Conservation (phyloP, 208 protist genomes). For the Acanthamoeba royreba region DNA sequence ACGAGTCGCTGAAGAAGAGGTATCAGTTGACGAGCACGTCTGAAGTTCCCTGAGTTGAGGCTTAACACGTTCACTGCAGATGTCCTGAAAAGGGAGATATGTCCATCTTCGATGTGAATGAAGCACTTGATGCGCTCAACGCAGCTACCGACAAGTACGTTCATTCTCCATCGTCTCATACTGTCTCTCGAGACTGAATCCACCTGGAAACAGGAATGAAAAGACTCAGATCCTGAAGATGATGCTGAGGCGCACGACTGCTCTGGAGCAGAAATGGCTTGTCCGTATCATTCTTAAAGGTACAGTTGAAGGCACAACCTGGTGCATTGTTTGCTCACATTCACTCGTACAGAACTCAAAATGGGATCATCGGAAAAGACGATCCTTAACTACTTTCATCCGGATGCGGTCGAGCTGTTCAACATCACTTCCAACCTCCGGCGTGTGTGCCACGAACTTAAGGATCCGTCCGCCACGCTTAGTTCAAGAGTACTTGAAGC, state of each 20-base stretch:
- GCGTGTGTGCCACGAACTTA: conserved; percentile 53
- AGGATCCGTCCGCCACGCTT: conserved; percentile 9
- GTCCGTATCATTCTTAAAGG: conserved; percentile 70
- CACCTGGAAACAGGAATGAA: neutral
- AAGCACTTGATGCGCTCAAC: conserved; percentile 56
- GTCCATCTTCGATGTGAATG: conserved; percentile 65
- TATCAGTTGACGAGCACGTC: neutral
- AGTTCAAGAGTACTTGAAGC: neutral
- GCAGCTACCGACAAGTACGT: neutral
- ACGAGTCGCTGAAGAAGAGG: conserved; percentile 57
- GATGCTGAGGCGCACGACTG: conserved; percentile 52
- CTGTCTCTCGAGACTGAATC: neutral
- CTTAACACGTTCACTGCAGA: neutral
- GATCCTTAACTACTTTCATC: conserved; percentile 63
- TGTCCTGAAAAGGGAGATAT: conserved; percentile 47
- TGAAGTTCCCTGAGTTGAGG: neutral
- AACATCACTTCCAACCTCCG: conserved; percentile 56
- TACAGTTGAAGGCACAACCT: neutral
- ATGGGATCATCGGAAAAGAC: conserved; percentile 63
- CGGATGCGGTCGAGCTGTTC: conserved; percentile 60
- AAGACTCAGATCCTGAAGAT: conserved; percentile 54
- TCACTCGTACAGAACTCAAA: conserved; percentile 52
- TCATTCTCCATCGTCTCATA: neutral
- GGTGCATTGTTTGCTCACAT: neutral
- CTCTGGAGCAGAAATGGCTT: conserved; percentile 73